A percentile compares a stretch with the other conserved stretches of the same genome.
phyloP scores from a whole-genome alignment of 352 stramenopile species.

The Phytophthora quininea region DNA sequence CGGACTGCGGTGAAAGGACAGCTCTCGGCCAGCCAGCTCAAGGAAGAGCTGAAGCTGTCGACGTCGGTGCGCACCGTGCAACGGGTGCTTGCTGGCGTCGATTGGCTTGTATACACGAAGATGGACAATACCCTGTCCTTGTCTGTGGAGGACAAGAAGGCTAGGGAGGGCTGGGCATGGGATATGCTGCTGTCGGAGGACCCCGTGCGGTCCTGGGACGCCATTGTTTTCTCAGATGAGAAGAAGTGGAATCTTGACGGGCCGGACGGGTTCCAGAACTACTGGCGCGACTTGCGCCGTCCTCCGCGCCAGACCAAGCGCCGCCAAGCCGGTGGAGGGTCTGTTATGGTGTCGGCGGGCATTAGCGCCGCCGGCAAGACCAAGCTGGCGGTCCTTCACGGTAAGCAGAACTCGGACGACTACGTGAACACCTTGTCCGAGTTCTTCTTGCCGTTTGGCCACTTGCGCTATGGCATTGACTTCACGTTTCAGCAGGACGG shows the following conservation, averaged over 20 bases:
- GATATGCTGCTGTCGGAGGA: conserved; percentile 9
- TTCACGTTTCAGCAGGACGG: conserved; percentile 40
- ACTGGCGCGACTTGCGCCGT: conserved; percentile 31
- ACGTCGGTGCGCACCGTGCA: conserved; percentile 19
- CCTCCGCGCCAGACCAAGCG: conserved; percentile 7
- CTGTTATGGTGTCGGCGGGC: conserved; percentile 32
- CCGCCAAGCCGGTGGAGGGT: conserved; percentile 21
- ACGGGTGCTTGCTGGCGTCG: conserved; percentile 7
- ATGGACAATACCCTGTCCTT: conserved; percentile 23
- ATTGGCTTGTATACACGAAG: conserved; percentile 28
- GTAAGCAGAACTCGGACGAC: conserved; percentile 25
- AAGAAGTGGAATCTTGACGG: conserved; percentile 53
- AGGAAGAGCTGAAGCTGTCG: conserved; percentile 11
- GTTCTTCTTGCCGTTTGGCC: conserved; percentile 30
- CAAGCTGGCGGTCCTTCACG: conserved; percentile 16
- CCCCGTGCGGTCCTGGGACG: conserved; percentile 15
- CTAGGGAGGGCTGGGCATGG: conserved; percentile 1
- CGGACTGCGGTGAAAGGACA: neutral
- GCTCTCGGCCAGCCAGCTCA: conserved; percentile 9
- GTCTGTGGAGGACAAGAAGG: neutral
- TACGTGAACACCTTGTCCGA: conserved; percentile 35
- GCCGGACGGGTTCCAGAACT: conserved; percentile 35
- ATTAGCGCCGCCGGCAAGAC: conserved; percentile 17
- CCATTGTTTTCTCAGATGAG: conserved; percentile 47
- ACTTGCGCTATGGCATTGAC: conserved; percentile 24